Conservation (phyloP, 1,284 basidiomycete genomes). For the Pterulicium gracile region DNA sequence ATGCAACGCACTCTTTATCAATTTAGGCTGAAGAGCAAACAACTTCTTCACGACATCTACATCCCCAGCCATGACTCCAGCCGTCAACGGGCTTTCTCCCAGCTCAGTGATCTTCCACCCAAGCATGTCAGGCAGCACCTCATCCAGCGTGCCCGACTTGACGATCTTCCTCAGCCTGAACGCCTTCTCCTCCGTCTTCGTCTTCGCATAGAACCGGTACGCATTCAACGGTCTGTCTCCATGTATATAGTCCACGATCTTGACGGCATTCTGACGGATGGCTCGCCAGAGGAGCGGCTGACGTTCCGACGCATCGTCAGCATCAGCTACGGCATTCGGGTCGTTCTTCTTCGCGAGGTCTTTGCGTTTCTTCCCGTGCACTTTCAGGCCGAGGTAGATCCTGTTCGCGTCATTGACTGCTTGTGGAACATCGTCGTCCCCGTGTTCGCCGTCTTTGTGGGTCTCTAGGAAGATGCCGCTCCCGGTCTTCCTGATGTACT, state of each 20-base stretch:
- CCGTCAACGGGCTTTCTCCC: not conserved
- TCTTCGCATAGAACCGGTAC: not conserved
- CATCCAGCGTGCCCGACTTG: not conserved
- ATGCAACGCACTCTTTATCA: too few species aligned
- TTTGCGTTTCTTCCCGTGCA: not conserved
- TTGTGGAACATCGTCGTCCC: not conserved
- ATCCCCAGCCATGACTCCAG: not conserved
- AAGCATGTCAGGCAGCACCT: not conserved
- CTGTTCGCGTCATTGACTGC: not conserved
- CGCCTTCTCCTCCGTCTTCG: not conserved
- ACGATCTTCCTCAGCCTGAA: not conserved
- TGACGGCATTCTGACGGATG: not conserved
- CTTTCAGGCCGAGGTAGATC: not conserved
- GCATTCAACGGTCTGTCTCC: not conserved
- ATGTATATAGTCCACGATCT: not conserved
- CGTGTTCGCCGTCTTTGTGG: not conserved
- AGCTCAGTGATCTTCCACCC: not conserved
- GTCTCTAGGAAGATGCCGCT: not conserved
- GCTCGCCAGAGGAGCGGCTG: not conserved
- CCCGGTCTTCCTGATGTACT: not conserved
- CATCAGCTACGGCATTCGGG: not conserved
- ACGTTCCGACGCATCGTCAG: not conserved
- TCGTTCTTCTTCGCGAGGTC: not conserved
- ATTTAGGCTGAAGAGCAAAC: too few species aligned
- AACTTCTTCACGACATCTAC: too few species aligned